phyloP scores from a whole-genome alignment of 1,139 yeast species.

The Candida sp. region DNA sequence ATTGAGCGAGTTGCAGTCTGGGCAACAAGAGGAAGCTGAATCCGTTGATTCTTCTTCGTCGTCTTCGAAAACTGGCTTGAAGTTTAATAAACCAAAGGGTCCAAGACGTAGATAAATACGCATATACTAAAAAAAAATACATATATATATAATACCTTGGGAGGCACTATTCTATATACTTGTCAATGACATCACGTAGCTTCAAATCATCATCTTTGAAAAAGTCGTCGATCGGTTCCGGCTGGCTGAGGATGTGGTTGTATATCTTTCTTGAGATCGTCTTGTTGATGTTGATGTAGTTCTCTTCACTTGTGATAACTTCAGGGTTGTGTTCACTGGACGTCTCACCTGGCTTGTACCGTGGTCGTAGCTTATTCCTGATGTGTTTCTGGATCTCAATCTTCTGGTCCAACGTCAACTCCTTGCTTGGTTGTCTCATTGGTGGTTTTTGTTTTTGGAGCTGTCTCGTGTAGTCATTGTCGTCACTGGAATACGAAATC shows the following conservation, averaged over 20 bases:
- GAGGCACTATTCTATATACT: constrained; percentile 16
- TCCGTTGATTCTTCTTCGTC: constrained; percentile 14
- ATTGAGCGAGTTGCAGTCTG: constrained; percentile 25
- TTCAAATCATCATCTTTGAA: constrained; percentile 19
- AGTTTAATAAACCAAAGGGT: constrained; percentile 58
- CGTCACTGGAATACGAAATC: constrained; percentile 13
- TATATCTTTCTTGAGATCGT: constrained; percentile 50
- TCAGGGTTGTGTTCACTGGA: constrained; percentile 22
- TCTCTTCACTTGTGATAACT: constrained; percentile 25
- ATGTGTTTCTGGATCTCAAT: constrained; percentile 55
- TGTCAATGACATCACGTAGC: constrained; percentile 26
- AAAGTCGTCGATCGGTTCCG: constrained; percentile 12
- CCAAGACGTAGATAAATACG: constrained; percentile 48
- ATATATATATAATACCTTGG: not conserved
- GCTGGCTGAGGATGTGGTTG: constrained; percentile 22
- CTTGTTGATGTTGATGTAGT: constrained; percentile 41
- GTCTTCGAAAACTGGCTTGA: constrained; percentile 25
- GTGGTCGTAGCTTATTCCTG: constrained; percentile 51
- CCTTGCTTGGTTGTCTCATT: constrained; percentile 5
- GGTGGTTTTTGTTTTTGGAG: not conserved
- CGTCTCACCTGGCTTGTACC: constrained; percentile 28
- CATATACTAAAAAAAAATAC: not conserved
- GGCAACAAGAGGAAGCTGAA: constrained; percentile 15
- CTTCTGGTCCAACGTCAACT: constrained; percentile 49
- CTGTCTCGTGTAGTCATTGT: constrained; percentile 9